These are phyloP conservation scores for Salix udensis DNA, from an alignment of 345 rosid genomes.

Conservation along the genomic window DNA sequence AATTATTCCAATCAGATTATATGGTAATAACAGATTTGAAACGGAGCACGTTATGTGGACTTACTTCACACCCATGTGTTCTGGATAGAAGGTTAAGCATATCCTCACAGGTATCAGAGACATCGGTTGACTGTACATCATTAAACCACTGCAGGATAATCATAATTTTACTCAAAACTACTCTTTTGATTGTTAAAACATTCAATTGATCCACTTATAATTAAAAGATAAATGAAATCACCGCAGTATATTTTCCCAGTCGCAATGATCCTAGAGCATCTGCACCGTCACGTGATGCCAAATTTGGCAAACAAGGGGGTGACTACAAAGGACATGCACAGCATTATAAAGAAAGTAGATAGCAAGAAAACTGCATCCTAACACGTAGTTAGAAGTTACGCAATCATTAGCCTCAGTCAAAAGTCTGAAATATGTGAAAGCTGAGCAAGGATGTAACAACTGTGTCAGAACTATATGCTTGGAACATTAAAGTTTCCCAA, in stretches of 20 bases:
- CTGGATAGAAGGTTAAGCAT: slow-evolving; percentile 51
- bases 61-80: slow-evolving; percentile 73
- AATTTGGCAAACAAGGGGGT: slow-evolving; percentile 69
- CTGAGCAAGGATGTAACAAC: not conserved
- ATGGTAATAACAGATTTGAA: not conserved
- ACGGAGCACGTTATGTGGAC: not conserved
- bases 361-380: not conserved
- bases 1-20: not conserved
- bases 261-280: slow-evolving; percentile 53
- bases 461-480: not conserved
- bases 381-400: not conserved
- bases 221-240: slow-evolving; percentile 25
- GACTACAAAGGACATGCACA: slow-evolving; percentile 34
- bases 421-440: not conserved
- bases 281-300: slow-evolving; percentile 40
- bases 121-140: slow-evolving; percentile 70
- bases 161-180: slow-evolving; percentile 4
- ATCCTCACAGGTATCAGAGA: slow-evolving; percentile 72
- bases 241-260: slow-evolving; percentile 73
- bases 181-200: not conserved
- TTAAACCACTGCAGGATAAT: slow-evolving; percentile 75
- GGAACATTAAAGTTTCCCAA: not conserved
- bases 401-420: not conserved
- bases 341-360: not conserved
- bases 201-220: slow-evolving; percentile 5